Evolutionary conservation across 1,284 basidiomycete species (phyloP), one percentile per base, ranked within the genome.

Genomic region (Naganishia sp.): DNA sequence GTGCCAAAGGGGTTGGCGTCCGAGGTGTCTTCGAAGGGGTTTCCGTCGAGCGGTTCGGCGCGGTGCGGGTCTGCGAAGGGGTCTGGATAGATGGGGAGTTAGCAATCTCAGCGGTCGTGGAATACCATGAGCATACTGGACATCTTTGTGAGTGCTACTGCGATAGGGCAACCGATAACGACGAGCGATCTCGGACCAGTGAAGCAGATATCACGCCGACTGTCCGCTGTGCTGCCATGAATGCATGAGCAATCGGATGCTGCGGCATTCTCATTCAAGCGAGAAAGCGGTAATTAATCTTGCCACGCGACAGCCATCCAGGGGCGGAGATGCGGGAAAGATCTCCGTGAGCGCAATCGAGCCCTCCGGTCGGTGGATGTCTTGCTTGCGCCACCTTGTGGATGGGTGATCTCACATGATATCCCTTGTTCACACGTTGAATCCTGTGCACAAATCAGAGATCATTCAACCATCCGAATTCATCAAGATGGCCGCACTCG

Each of bases 401-500:
- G n/a, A n/a, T 39, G 4, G 35, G 7, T 13, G 35, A 10, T 9
- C 35, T 39, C 35, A 39, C 35, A 13, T 10, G 35, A 13, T 10
- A 39, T 39, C 35, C 35, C 35, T 39, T 39, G 35, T 39, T 9
- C 2, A 1, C 3, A 39, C 35, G 13, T 9, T 13, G 13, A 39
- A 9, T 13, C 13, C 35, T 39, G 35, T 10, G 10, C 4, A 39
- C 35, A 39, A 2, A 3, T 10, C 10, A 9, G 35, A 9, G 2
- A 10, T 15, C 21, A 6, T 15, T 9, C n/a, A 32, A 3, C 1
- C 17, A 18, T 18, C 13, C 28, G 15, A 11, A 39, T 17, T n/a
- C 21, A 6, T 39, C 47, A 51, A 46, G 46, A 79, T 79, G 78
- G 76, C 78, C 49, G 78, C 78, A 70, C 73, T 79, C 56, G 77